Evolutionary conservation across 2,329 filamentous ascomycete genomes (phyloP).

Genomic region (Oidium heveae): DNA sequence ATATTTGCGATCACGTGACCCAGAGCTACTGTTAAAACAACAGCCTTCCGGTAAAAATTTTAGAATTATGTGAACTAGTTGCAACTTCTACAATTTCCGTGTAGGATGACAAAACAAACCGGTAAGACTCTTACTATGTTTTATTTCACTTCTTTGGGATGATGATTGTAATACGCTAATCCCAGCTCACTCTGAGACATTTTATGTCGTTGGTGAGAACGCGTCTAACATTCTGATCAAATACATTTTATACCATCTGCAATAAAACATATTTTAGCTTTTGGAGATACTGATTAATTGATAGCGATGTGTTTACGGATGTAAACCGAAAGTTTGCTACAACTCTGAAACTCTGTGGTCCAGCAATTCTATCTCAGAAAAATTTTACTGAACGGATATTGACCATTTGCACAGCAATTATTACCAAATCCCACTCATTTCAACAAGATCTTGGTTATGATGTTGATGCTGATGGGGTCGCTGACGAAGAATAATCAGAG

Average conservation of each 20-base stretch:
- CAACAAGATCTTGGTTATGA: slow-evolving; percentile 73
- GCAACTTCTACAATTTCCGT: slow-evolving; percentile 61
- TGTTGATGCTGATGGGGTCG: slow-evolving; percentile 47
- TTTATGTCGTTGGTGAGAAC: slow-evolving; percentile 72
- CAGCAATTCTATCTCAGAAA: slow-evolving; percentile 52
- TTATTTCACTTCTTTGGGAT: slow-evolving; percentile 20
- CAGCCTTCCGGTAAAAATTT: slow-evolving; percentile 54
- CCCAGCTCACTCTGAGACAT: slow-evolving; percentile 99
- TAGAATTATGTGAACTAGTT: slow-evolving; percentile 67
- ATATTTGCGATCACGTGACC: too few species aligned
- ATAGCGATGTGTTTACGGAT: slow-evolving; percentile 67
- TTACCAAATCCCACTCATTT: slow-evolving; percentile 77
- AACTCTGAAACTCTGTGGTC: slow-evolving; percentile 74
- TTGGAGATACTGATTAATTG: not conserved
- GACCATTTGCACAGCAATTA: slow-evolving; percentile 48
- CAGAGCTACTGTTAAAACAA: slow-evolving; percentile 61
- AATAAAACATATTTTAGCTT: slow-evolving; percentile 1
- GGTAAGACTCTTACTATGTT: slow-evolving; percentile 35
- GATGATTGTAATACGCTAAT: slow-evolving; percentile 84
- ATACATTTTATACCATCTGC: not conserved
- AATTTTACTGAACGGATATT: slow-evolving; percentile 53
- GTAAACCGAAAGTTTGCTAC: slow-evolving; percentile 85
- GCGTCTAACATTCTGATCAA: slow-evolving; percentile 30
- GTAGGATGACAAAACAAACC: slow-evolving; percentile 77
- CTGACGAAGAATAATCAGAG: slow-evolving; percentile 52